phyloP scores from a whole-genome alignment of 208 protist species.

The Acanthamoeba royreba region DNA sequence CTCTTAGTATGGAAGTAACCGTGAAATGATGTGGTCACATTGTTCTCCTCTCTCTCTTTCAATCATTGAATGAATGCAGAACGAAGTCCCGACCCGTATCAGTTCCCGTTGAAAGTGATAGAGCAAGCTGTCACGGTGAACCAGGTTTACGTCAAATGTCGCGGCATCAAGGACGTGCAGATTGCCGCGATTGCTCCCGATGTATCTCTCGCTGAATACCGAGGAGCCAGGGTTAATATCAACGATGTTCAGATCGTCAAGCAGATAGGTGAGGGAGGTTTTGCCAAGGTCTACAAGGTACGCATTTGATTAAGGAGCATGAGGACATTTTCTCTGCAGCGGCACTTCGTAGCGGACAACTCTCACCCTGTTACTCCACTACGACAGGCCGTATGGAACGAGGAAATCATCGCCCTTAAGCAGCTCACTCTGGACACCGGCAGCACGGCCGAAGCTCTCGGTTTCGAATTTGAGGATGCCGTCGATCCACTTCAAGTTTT shows the following conservation, averaged over 20 bases:
- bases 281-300: slow-evolving; percentile 38
- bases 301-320: not conserved
- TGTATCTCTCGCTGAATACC: slow-evolving; percentile 39
- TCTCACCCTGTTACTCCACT: too few species aligned
- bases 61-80: too few species aligned
- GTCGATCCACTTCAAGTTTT: slow-evolving; percentile 33
- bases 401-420: slow-evolving; percentile 39
- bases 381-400: slow-evolving; percentile 37
- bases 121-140: slow-evolving; percentile 20
- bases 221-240: not conserved
- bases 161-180: slow-evolving; percentile 44
- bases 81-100: slow-evolving; percentile 10
- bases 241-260: slow-evolving; percentile 38
- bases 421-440: slow-evolving; percentile 29
- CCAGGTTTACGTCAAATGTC: not conserved
- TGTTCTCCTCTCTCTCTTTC: too few species aligned
- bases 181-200: not conserved
- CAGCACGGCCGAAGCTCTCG: slow-evolving; percentile 15
- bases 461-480: slow-evolving; percentile 45
- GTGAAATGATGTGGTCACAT: too few species aligned
- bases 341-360: too few species aligned
- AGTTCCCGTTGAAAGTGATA: slow-evolving; percentile 40
- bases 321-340: too few species aligned
- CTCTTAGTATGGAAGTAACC: too few species aligned
- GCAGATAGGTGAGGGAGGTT: slow-evolving; percentile 48